Percentiles rank a stretch among this genome's conserved stretches.
phyloP scores from a whole-genome alignment of 2,329 filamentous ascomycete genomes.

The Dactylonectria macrodidyma region DNA sequence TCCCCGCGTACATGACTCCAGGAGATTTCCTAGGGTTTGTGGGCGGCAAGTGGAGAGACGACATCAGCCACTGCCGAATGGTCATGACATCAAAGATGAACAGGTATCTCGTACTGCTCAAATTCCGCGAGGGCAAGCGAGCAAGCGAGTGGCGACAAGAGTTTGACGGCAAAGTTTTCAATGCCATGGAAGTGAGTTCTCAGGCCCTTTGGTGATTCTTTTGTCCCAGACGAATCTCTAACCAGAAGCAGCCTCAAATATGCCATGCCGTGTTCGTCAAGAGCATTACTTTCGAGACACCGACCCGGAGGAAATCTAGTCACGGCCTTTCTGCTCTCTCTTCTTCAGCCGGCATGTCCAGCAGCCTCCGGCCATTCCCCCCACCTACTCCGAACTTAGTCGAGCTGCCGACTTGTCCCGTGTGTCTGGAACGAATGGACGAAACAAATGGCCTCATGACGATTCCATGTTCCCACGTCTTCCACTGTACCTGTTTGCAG shows the following conservation, averaged over 20 bases:
- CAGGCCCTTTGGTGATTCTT: background rate
- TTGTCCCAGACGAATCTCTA: slow-evolving; percentile 27
- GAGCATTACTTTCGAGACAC: slow-evolving; percentile 86
- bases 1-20: slow-evolving; percentile 93
- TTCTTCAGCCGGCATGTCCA: slow-evolving; percentile 57
- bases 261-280: slow-evolving; percentile 97
- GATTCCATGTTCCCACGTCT: slow-evolving; percentile 97
- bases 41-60: slow-evolving; percentile 86
- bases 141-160: slow-evolving; percentile 86
- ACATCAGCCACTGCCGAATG: slow-evolving; percentile 95
- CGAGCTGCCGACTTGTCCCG: slow-evolving; percentile 94
- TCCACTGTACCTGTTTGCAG: slow-evolving; percentile 95
- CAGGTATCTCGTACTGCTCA: slow-evolving; percentile 95
- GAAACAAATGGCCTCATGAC: slow-evolving; percentile 96
- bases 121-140: slow-evolving; percentile 83
- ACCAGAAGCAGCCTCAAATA: slow-evolving; percentile 78
- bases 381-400: slow-evolving; percentile 85
- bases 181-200: slow-evolving; percentile 82
- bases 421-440: slow-evolving; percentile 98
- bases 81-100: slow-evolving; percentile 91
- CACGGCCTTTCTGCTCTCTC: slow-evolving; percentile 74
- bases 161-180: slow-evolving; percentile 95
- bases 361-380: slow-evolving; percentile 71
- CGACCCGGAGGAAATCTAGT: slow-evolving; percentile 62
- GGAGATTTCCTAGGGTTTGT: slow-evolving; percentile 93